Evolutionary conservation across 116 monocot genomes (phyloP).

Genomic region (Phalaenopsis hybrid): DNA sequence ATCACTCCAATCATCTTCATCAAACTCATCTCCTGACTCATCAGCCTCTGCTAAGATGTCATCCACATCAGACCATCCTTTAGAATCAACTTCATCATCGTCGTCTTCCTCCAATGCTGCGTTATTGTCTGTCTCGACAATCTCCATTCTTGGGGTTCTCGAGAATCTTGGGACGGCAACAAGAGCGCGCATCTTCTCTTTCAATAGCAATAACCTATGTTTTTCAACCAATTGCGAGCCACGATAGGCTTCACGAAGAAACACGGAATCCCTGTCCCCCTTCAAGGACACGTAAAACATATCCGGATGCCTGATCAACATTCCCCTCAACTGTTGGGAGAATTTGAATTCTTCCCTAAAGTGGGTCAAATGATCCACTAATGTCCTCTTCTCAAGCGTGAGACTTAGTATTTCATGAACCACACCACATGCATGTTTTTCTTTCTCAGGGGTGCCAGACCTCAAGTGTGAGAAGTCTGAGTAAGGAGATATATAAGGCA

Average conservation of each 20-base stretch:
- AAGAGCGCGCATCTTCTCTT: constrained; percentile 90
- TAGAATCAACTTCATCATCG: constrained; percentile 37
- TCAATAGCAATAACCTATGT: constrained; percentile 60
- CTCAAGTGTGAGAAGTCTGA: constrained; percentile 74
- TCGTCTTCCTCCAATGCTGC: constrained; percentile 17
- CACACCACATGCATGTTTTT: constrained; percentile 84
- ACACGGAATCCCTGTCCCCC: constrained; percentile 93
- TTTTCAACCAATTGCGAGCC: constrained; percentile 84
- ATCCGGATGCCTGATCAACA: constrained; percentile 93
- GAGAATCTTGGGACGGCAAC: constrained; percentile 65
- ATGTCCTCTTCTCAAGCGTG: constrained; percentile 81
- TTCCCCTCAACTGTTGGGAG: constrained; percentile 88
- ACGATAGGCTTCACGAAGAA: constrained; percentile 92
- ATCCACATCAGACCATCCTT: constrained; percentile 64
- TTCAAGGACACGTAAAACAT: constrained; percentile 98
- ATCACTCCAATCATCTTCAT: constrained; percentile 55
- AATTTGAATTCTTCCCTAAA: constrained; percentile 95
- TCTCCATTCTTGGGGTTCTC: constrained; percentile 8
- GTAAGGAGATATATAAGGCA: constrained; percentile 90
- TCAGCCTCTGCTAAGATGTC: constrained; percentile 19
- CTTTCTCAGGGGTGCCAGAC: constrained; percentile 66
- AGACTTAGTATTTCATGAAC: constrained; percentile 82
- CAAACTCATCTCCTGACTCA: constrained; percentile 27
- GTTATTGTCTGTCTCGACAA: constrained; percentile 9
- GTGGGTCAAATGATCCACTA: constrained; percentile 95